Evolutionary conservation across 352 stramenopile genomes (phyloP).

Genomic region (Phytophthora pluvialis): DNA sequence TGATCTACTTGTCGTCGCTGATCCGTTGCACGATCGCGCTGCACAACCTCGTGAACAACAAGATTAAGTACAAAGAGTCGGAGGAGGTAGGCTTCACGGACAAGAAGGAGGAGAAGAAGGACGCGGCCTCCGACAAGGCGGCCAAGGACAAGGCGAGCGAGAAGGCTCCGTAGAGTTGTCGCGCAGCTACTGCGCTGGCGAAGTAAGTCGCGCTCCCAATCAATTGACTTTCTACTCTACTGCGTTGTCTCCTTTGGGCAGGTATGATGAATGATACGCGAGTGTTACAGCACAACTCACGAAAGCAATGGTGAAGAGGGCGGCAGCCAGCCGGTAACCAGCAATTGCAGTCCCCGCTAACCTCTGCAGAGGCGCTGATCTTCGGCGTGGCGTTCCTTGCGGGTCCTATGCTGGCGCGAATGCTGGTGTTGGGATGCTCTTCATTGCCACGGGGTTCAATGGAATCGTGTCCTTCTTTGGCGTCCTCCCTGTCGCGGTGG

Average conservation of each 20-base stretch:
- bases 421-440: too few relatives aligned
- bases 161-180: slow-evolving; percentile 51
- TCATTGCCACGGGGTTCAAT: too few relatives aligned
- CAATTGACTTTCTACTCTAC: slow-evolving; percentile 28
- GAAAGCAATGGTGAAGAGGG: too few relatives aligned
- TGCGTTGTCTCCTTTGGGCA: neutral
- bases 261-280: too few relatives aligned
- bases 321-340: too few relatives aligned
- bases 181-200: slow-evolving; percentile 18
- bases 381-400: too few relatives aligned
- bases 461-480: neutral
- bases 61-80: slow-evolving; percentile 96
- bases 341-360: too few relatives aligned
- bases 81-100: slow-evolving; percentile 77
- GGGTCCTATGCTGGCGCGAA: too few relatives aligned
- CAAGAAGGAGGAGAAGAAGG: slow-evolving; percentile 77
- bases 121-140: slow-evolving; percentile 37
- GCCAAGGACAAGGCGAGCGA: slow-evolving; percentile 54
- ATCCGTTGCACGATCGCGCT: slow-evolving; percentile 98
- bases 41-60: slow-evolving; percentile 99
- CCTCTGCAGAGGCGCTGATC: too few relatives aligned
- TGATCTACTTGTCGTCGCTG: slow-evolving; percentile 97
- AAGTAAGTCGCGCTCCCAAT: slow-evolving; percentile 30
- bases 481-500: slow-evolving; percentile 71
- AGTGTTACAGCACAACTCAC: too few relatives aligned